Evolutionary conservation across 768 basidiomycete species (phyloP).

Genomic region (Auricularia cornea): DNA sequence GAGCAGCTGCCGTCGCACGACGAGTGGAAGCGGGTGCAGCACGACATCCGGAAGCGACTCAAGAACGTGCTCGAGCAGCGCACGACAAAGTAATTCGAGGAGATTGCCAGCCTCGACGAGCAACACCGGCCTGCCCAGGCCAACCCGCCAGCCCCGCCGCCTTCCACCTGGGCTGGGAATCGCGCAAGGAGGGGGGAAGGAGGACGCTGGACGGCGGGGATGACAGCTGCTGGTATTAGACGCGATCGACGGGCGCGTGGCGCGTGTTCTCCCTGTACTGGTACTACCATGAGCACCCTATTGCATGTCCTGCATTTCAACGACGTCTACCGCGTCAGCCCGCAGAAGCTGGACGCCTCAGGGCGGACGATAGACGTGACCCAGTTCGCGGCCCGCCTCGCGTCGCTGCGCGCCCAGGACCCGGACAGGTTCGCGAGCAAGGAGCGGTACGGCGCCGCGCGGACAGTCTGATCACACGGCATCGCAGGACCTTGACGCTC

Average conservation of each 20-base stretch:
- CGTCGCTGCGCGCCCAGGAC: conserved; percentile 57
- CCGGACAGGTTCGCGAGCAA: conserved; percentile 28
- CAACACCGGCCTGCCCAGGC: no score
- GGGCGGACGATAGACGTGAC: conserved; percentile 73
- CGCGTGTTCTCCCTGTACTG: background rate
- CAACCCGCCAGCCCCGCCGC: no score
- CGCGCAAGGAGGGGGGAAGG: no score
- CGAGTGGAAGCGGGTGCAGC: conserved; percentile 32
- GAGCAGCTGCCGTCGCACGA: conserved; percentile 35
- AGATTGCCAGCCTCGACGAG: no score
- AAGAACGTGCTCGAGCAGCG: conserved; percentile 22
- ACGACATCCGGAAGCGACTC: conserved; percentile 29
- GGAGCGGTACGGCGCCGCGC: background rate
- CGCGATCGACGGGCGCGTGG: background rate
- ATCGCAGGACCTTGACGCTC: conserved; percentile 53
- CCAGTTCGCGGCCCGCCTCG: conserved; percentile 70
- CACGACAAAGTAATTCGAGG: background rate
- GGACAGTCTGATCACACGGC: background rate
- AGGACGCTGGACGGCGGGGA: conserved; percentile 11
- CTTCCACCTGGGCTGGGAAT: no score
- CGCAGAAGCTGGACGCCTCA: conserved; percentile 54
- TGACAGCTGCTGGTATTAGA: conserved; percentile 11
- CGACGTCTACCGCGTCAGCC: conserved; percentile 74
- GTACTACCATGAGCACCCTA: conserved; percentile 17
- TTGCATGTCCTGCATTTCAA: conserved; percentile 62